Evolutionary conservation across 257 asterid genomes (phyloP), one percentile per base, ranked within the genome.

Genomic region (Parsonsia alboflavescens): DNA sequence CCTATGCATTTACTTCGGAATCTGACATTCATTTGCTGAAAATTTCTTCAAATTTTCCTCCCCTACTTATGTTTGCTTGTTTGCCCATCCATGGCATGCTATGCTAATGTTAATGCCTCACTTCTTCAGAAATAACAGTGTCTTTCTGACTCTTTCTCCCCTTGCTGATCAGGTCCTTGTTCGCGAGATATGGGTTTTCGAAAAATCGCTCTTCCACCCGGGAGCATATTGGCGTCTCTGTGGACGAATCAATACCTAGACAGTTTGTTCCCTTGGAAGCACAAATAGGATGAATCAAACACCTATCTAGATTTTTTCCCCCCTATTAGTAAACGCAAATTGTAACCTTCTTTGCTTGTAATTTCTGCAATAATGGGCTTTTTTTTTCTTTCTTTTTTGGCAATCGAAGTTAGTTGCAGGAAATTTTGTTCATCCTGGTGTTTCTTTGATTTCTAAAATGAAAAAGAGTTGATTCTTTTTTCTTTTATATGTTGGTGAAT

Each of bases 171-270:
- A 93, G 98, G 89, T 93, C 67, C 89, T 88, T 78, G 98, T 93
- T 53, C 98, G 96, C 30, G 98, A 93, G 79, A 84, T 91, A 80
- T 93, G 98, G 98, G 92, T 93, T 75, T 93, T 93, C 68, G 98
- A 93, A 90, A 91, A 90, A 83, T 91, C 98, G 58, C 91, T 89
- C 62, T 93, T 89, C 86, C 95, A 85, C 79, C 79, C 85, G 4
- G 96, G 96, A 66, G 86, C 97, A 62, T 84, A 68, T 81, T 93
- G 98, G 98, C 97, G 97, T 52, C 96, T 91, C n/a, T 93, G 97
- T 84, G 98, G 97, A 75, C 89, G 96, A 82, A 84, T 93, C 85
- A 91, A 86, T 79, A 65, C 83, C 62, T 87, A 86, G 82, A 33
- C 39, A 53, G 68, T 71, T 28, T 21, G 46, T 45, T 33, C n/a